Evolutionary conservation across 768 basidiomycete species (phyloP).

Genomic region (Serendipita sp.): DNA sequence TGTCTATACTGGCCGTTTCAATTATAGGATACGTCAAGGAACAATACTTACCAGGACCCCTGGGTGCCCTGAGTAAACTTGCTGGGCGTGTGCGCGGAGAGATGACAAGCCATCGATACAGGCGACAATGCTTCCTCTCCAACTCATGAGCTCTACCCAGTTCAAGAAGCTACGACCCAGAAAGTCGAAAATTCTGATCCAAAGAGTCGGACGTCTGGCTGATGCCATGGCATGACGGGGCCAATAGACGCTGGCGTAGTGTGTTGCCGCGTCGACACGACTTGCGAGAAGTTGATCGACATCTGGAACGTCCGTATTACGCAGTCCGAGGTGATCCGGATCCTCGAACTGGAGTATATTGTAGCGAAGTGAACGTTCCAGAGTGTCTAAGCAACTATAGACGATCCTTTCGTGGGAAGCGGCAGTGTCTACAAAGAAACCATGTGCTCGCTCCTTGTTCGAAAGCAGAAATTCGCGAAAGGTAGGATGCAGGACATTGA

Average conservation of each 20-base stretch:
- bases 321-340: background rate
- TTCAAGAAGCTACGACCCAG: background rate
- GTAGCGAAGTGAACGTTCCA: background rate
- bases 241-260: background rate
- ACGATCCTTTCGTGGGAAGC: background rate
- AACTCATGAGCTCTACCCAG: conserved; percentile 2
- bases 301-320: background rate
- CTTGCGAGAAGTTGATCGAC: background rate
- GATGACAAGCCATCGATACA: background rate
- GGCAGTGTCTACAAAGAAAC: background rate
- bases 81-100: too few relatives aligned
- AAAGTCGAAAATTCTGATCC: background rate
- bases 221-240: background rate
- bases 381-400: background rate
- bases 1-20: too few relatives aligned
- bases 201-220: background rate
- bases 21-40: too few relatives aligned
- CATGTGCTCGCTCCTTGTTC: background rate
- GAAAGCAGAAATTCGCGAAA: background rate
- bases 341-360: background rate
- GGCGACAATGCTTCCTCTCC: background rate
- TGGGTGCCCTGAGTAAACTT: background rate
- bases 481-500: background rate
- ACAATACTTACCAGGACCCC: background rate
- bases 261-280: background rate